phyloP scores from a whole-genome alignment of 139 green algal genomes.

The Mychonastes homosphaera region DNA sequence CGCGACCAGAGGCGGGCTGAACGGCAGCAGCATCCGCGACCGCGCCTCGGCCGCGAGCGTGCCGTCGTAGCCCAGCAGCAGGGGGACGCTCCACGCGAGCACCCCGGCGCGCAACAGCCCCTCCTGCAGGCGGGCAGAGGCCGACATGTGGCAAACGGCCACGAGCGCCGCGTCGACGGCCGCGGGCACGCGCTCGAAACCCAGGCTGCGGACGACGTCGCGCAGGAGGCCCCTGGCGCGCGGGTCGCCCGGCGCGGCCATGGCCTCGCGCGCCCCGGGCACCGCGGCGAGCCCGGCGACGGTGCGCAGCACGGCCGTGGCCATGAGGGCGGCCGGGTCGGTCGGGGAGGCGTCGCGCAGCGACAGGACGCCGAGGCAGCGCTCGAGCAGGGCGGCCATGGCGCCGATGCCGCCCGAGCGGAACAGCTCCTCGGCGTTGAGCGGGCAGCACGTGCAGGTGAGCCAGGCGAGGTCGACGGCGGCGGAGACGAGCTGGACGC shows the following conservation, averaged over 20 bases:
- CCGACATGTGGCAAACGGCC: constrained; percentile 40
- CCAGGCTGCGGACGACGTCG: constrained; percentile 36
- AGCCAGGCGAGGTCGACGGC: constrained; percentile 81
- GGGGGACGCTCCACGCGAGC: constrained; percentile 54
- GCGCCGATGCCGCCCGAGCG: constrained; percentile 56
- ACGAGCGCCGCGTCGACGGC: constrained; percentile 70
- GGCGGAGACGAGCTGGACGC: constrained; percentile 36
- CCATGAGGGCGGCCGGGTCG: constrained; percentile 36
- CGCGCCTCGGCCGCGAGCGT: constrained; percentile 36
- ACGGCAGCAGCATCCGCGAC: constrained; percentile 20
- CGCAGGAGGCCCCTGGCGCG: not conserved
- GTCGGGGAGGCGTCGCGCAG: constrained; percentile 27
- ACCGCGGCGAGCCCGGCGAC: constrained; percentile 60
- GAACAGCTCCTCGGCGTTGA: constrained; percentile 84
- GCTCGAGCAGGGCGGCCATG: constrained; percentile 54
- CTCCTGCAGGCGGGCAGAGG: constrained; percentile 37
- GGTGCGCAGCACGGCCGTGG: constrained; percentile 44
- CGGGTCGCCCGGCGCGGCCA: constrained; percentile 13
- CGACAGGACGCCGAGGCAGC: constrained; percentile 58
- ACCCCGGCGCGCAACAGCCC: constrained; percentile 46
- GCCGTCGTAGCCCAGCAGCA: constrained; percentile 69
- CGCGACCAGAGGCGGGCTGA: not conserved
- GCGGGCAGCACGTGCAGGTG: constrained; percentile 58
- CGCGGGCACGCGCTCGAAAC: constrained; percentile 37
- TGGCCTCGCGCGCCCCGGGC: constrained; percentile 29